Conservation (phyloP, 1,284 basidiomycete genomes). For the Melampsora americana region DNA sequence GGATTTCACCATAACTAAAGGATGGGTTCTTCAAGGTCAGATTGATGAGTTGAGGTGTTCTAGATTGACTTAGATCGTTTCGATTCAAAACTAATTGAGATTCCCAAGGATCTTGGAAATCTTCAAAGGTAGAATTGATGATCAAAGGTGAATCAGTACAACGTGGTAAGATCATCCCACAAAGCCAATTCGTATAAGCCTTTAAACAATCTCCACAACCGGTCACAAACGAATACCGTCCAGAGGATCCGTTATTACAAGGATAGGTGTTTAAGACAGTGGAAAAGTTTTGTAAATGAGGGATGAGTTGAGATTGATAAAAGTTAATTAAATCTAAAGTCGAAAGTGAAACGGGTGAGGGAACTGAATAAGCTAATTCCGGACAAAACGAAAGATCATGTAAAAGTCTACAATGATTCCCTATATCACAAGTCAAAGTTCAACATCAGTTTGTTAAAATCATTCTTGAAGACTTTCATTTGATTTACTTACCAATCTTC, state of each 20-base stretch:
- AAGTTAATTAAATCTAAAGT: slow-evolving; percentile 50
- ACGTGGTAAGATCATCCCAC: slow-evolving; percentile 55
- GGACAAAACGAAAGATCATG: slow-evolving; percentile 55
- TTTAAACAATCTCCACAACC: slow-evolving; percentile 54
- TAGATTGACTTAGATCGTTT: slow-evolving; percentile 42
- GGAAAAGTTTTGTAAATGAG: slow-evolving; percentile 54
- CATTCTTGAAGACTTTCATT: no score
- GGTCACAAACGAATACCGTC: slow-evolving; percentile 54
- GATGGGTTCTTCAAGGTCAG: background rate
- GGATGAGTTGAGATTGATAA: slow-evolving; percentile 51
- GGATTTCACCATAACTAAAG: slow-evolving; percentile 51
- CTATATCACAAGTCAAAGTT: slow-evolving; percentile 13
- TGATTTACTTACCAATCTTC: slow-evolving; percentile 17
- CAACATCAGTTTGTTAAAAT: no score
- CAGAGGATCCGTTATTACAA: slow-evolving; percentile 52
- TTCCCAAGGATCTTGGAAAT: slow-evolving; percentile 28
- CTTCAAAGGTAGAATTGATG: background rate
- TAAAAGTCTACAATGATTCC: slow-evolving; percentile 54
- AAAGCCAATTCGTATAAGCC: slow-evolving; percentile 55
- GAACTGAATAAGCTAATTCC: slow-evolving; percentile 56
- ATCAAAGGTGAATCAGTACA: slow-evolving; percentile 52
- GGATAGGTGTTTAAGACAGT: slow-evolving; percentile 56
- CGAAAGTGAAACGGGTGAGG: slow-evolving; percentile 51
- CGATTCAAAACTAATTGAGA: slow-evolving; percentile 35
- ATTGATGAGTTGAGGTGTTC: slow-evolving; percentile 45